These are phyloP conservation scores for Rhodamnia argentea DNA, from an alignment of 345 rosid genomes.

Conservation along the genomic window DNA sequence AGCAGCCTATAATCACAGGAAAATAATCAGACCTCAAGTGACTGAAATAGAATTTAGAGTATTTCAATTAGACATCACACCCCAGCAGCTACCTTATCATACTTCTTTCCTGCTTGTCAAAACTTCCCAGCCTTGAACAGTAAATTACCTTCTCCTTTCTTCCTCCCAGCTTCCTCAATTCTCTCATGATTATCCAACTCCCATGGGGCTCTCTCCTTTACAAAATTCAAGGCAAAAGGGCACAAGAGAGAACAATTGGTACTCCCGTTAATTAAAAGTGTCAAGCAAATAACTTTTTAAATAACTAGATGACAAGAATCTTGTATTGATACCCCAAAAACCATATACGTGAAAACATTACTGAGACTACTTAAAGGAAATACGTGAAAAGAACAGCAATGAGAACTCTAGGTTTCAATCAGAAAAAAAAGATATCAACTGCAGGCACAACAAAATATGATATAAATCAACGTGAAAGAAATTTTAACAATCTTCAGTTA, in stretches of 20 bases:
- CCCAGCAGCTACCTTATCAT: conserved; percentile 1
- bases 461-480: not conserved
- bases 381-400: not conserved
- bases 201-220: conserved; percentile 10
- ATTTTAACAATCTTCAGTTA: not conserved
- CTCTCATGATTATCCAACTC: conserved; percentile 9
- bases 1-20: conserved; percentile 4
- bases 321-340: not conserved
- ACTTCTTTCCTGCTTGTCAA: conserved; percentile 4
- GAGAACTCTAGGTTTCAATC: not conserved
- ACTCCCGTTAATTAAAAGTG: not conserved
- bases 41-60: not conserved
- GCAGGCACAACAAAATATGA: not conserved
- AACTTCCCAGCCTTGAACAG: conserved; percentile 8
- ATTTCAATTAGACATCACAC: not conserved
- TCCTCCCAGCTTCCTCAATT: conserved; percentile 10
- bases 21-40: not conserved
- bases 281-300: not conserved
- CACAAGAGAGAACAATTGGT: not conserved
- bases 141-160: conserved; percentile 13
- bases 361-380: not conserved
- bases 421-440: not conserved
- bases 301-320: not conserved
- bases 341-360: not conserved
- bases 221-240: not conserved